Evolutionary conservation across 805 yeast species (phyloP).

Genomic region (Yueomyces sinensis): DNA sequence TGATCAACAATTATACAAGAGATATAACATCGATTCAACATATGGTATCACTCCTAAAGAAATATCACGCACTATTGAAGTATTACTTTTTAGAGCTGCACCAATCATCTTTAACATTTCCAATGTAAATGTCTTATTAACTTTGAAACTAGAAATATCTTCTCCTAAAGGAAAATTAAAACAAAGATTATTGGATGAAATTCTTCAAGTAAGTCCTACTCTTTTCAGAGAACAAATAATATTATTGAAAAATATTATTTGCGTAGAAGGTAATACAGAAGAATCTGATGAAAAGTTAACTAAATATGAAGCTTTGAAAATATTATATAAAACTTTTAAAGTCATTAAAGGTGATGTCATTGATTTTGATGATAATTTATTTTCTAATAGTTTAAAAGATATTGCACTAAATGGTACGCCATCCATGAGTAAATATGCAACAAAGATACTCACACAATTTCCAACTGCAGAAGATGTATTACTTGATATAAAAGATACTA

Average conservation of each 20-base stretch:
- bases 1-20: conserved; percentile 36
- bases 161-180: conserved; percentile 9
- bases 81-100: conserved; percentile 50
- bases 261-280: conserved; percentile 11
- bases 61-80: conserved; percentile 38
- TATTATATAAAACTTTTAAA: conserved; percentile 45
- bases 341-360: conserved; percentile 34
- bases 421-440: conserved; percentile 49
- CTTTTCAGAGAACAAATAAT: conserved; percentile 48
- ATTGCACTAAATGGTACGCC: conserved; percentile 43
- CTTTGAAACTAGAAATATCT: conserved; percentile 15
- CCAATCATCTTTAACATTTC: conserved; percentile 51
- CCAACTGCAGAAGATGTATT: conserved; percentile 29
- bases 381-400: conserved; percentile 33
- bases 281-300: conserved; percentile 10
- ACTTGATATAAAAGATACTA: conserved; percentile 26
- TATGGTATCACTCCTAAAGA: conserved; percentile 31
- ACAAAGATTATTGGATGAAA: conserved; percentile 42
- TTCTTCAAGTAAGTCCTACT: conserved; percentile 48
- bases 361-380: conserved; percentile 19
- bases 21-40: conserved; percentile 21
- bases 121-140: conserved; percentile 43
- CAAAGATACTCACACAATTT: conserved; percentile 41
- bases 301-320: conserved; percentile 34
- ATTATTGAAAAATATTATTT: conserved; percentile 30